Conservation (phyloP, 169 alveolate species). For the Plasmodium vinckei region DNA sequence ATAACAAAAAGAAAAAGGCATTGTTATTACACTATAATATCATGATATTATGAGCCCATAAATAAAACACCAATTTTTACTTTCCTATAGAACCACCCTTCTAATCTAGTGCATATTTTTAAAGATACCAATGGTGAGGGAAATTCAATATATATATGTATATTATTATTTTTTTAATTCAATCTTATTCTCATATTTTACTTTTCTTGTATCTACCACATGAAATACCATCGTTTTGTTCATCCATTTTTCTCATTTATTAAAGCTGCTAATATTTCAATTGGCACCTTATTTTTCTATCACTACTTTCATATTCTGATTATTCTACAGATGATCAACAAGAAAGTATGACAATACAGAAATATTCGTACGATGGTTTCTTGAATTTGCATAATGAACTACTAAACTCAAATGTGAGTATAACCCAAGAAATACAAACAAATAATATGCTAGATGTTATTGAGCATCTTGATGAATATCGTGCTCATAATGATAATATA, state of each 20-base stretch:
- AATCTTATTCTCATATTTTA: too few relatives aligned
- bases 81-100: slow-evolving; percentile 9
- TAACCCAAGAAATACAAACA: slow-evolving; percentile 35
- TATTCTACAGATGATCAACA: slow-evolving; percentile 1
- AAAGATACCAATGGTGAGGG: slow-evolving; percentile 30
- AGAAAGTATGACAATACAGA: slow-evolving; percentile 38
- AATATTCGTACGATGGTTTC: slow-evolving; percentile 59
- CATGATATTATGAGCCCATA: background rate
- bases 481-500: slow-evolving; percentile 28
- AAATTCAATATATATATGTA: too few relatives aligned
- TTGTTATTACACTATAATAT: background rate
- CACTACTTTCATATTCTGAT: too few relatives aligned
- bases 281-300: too few relatives aligned
- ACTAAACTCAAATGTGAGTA: slow-evolving; percentile 12
- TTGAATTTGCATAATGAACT: slow-evolving; percentile 36
- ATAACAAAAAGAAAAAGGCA: background rate
- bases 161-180: too few relatives aligned
- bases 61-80: background rate
- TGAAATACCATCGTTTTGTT: too few relatives aligned
- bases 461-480: slow-evolving; percentile 2
- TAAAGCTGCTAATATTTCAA: too few relatives aligned
- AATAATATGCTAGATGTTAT: slow-evolving; percentile 15
- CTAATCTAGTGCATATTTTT: slow-evolving; percentile 15
- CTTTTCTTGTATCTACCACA: too few relatives aligned
- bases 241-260: too few relatives aligned